A percentile compares a stretch with the other conserved stretches of the same genome.
Conservation (phyloP, 306 rosid species). For the Myrica gale region DNA sequence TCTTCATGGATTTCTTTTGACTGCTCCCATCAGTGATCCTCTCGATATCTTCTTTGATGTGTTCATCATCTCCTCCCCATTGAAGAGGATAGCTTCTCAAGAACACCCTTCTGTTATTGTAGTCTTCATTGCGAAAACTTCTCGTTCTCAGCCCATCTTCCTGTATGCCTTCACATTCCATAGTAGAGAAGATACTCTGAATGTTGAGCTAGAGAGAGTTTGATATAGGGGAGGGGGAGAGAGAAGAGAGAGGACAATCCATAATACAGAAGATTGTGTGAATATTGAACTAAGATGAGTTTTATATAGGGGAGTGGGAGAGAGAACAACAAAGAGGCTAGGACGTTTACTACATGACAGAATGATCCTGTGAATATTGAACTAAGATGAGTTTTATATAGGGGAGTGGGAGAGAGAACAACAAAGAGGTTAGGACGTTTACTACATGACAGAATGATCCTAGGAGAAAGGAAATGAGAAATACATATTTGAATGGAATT, state of each 20-base stretch:
- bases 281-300: background rate
- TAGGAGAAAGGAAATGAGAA: background rate
- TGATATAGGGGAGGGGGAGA: background rate
- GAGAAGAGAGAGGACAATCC: background rate
- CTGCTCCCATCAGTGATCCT: background rate
- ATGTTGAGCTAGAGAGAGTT: background rate
- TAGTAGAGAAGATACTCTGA: background rate
- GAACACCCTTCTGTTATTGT: slow-evolving; percentile 32
- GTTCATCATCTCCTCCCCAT: slow-evolving; percentile 30
- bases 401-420: background rate
- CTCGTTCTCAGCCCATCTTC: slow-evolving; percentile 11
- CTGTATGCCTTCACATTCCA: slow-evolving; percentile 14
- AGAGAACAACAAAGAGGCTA: background rate
- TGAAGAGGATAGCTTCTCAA: slow-evolving; percentile 39
- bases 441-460: background rate
- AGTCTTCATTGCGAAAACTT: slow-evolving; percentile 33
- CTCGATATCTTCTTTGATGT: background rate
- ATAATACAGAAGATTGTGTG: background rate
- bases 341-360: background rate
- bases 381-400: background rate
- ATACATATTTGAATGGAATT: background rate
- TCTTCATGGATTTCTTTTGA: slow-evolving; percentile 9
- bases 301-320: background rate
- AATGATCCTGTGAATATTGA: too few species aligned
- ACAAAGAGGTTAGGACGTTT: background rate